A percentile compares a stretch with the other conserved stretches of the same genome.
phyloP scores from a whole-genome alignment of 1,139 yeast species.

The Casaregolazyma suthepensis region DNA sequence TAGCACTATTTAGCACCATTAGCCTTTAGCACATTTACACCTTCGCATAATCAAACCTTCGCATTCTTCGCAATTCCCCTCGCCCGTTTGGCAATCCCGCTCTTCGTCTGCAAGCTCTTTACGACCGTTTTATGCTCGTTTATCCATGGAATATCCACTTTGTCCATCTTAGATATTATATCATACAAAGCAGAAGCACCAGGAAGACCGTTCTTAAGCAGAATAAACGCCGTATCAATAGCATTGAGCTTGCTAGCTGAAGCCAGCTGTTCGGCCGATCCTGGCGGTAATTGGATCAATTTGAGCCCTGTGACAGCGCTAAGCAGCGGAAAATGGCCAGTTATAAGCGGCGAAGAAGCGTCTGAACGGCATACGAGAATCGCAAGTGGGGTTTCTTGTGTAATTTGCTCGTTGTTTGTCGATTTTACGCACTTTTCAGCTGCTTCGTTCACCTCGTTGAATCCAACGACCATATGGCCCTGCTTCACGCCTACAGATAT shows the following conservation, averaged over 20 bases:
- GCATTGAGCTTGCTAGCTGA: constrained; percentile 5
- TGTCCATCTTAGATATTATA: constrained; percentile 3
- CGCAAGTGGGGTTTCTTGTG: neutral
- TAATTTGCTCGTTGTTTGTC: neutral
- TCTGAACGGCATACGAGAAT: constrained; percentile 24
- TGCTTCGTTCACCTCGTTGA: constrained; percentile 6
- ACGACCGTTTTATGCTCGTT: constrained; percentile 4
- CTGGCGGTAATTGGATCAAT: constrained; percentile 20
- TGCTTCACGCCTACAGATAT: neutral
- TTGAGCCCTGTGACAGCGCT: constrained; percentile 18
- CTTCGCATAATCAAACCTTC: no score
- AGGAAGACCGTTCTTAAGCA: neutral
- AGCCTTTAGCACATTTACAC: no score
- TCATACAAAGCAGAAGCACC: constrained; percentile 4
- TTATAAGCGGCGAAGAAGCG: constrained; percentile 17
- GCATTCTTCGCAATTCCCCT: neutral
- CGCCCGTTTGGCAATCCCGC: constrained; percentile 3
- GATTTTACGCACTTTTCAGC: neutral
- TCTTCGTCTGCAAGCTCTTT: constrained; percentile 8
- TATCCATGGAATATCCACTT: constrained; percentile 10
- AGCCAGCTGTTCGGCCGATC: constrained; percentile 16
- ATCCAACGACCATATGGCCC: constrained; percentile 2
- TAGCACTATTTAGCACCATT: neutral
- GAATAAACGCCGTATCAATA: neutral
- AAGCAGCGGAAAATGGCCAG: constrained; percentile 21